These are phyloP conservation scores for Yarrowia hollandica DNA, from an alignment of 805 yeast species.

Conservation along the genomic window DNA sequence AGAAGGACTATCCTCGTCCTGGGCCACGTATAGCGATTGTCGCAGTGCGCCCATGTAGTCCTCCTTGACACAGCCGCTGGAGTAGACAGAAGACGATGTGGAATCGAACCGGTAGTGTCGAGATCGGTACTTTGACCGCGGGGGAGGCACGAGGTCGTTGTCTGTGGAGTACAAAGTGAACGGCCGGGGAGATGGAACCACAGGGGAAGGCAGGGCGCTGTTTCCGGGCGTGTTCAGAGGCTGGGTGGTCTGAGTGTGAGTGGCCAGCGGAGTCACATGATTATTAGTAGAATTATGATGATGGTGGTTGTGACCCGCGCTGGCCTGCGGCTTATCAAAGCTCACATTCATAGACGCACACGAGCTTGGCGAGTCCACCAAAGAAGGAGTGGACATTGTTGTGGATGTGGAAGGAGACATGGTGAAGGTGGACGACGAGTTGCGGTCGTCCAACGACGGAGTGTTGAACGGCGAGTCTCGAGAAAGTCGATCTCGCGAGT, in stretches of 20 bases:
- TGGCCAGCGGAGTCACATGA: too few relatives aligned
- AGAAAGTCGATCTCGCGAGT: background rate
- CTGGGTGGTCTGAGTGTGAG: too few relatives aligned
- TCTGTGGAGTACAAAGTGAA: constrained; percentile 15
- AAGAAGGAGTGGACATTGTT: constrained; percentile 16
- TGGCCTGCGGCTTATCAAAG: background rate
- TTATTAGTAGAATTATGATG: too few relatives aligned
- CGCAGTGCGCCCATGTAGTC: constrained; percentile 7
- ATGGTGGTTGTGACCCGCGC: too few relatives aligned
- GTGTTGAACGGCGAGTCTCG: background rate
- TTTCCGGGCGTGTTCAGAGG: too few relatives aligned
- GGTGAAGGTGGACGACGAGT: constrained; percentile 13
- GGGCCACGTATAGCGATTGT: background rate
- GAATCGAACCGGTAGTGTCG: constrained; percentile 19
- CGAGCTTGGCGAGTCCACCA: constrained; percentile 3
- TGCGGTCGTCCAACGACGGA: constrained; percentile 4
- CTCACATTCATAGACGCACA: background rate
- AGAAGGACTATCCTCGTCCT: background rate
- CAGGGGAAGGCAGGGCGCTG: too few relatives aligned
- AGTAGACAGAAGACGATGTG: background rate
- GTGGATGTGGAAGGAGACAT: constrained; percentile 11
- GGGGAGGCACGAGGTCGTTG: constrained; percentile 20
- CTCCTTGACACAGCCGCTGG: background rate
- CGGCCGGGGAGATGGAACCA: background rate
- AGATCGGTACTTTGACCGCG: constrained; percentile 25